Conservation (phyloP, 1,139 yeast species). For the Yamadazyma songkhlaensis region DNA sequence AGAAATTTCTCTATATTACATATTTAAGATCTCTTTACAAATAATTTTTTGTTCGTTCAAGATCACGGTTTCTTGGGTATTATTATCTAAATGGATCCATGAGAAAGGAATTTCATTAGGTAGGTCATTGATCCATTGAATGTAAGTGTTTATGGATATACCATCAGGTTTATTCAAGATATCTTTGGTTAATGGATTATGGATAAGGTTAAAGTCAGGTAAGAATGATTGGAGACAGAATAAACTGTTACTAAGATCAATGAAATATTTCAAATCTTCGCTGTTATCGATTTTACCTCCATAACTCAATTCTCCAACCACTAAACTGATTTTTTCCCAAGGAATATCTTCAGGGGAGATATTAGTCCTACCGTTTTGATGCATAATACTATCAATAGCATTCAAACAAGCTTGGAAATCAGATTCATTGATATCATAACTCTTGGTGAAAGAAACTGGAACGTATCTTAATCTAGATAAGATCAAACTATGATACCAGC, state of each 20-base stretch:
- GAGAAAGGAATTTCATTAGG: slow-evolving; percentile 60
- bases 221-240: slow-evolving; percentile 28
- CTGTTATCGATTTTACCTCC: slow-evolving; percentile 68
- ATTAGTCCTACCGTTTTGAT: slow-evolving; percentile 23
- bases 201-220: slow-evolving; percentile 29
- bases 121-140: slow-evolving; percentile 50
- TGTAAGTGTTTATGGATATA: slow-evolving; percentile 29
- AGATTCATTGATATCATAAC: slow-evolving; percentile 71
- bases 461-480: slow-evolving; percentile 57
- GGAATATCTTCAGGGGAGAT: slow-evolving; percentile 50
- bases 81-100: slow-evolving; percentile 60
- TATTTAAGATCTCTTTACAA: slow-evolving; percentile 8
- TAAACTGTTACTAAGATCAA: slow-evolving; percentile 21
- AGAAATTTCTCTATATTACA: not conserved
- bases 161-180: slow-evolving; percentile 49
- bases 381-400: slow-evolving; percentile 39
- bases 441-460: slow-evolving; percentile 61
- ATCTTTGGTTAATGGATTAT: slow-evolving; percentile 20
- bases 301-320: slow-evolving; percentile 58
- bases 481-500: slow-evolving; percentile 70
- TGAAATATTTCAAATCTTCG: slow-evolving; percentile 40
- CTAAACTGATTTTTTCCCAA: slow-evolving; percentile 52
- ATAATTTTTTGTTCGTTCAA: slow-evolving; percentile 18
- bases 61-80: slow-evolving; percentile 32
- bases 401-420: slow-evolving; percentile 57